Evolutionary conservation across 2,329 filamentous ascomycete genomes (phyloP).

Genomic region (Neonectria sp.): DNA sequence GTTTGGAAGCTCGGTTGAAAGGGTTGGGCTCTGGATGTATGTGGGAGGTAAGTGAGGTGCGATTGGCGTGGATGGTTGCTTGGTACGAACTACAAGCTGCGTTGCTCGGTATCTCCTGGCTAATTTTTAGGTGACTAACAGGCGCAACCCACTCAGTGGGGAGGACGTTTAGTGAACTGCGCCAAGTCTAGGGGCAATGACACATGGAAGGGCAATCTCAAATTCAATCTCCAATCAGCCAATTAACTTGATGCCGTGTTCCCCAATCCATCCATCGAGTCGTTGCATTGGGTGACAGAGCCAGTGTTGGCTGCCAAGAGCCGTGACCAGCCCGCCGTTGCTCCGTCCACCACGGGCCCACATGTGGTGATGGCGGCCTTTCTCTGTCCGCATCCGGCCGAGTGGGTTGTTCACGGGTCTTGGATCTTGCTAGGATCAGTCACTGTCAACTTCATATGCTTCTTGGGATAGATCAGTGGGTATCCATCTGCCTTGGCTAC

Average conservation of each 20-base stretch:
- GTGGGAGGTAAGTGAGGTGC: background rate
- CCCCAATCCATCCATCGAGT: constrained; percentile 2
- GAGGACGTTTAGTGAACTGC: background rate
- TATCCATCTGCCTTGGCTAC: background rate
- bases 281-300: background rate
- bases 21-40: constrained; percentile 3
- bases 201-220: background rate
- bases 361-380: background rate
- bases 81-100: background rate
- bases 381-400: background rate
- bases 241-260: background rate
- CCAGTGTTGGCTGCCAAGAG: background rate
- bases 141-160: constrained; percentile 5
- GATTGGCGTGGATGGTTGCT: constrained; percentile 24
- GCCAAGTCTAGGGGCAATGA: background rate
- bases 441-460: background rate
- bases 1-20: constrained; percentile 3
- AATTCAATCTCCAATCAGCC: background rate
- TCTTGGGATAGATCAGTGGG: background rate
- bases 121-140: constrained; percentile 24
- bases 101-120: constrained; percentile 8
- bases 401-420: background rate
- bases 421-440: background rate
- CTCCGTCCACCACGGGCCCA: background rate
- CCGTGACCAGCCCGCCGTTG: background rate